A percentile compares a stretch with the other conserved stretches of the same genome.
Evolutionary conservation across 805 yeast species (phyloP).

Genomic region (Cyberlindnera samutprakarnensis): DNA sequence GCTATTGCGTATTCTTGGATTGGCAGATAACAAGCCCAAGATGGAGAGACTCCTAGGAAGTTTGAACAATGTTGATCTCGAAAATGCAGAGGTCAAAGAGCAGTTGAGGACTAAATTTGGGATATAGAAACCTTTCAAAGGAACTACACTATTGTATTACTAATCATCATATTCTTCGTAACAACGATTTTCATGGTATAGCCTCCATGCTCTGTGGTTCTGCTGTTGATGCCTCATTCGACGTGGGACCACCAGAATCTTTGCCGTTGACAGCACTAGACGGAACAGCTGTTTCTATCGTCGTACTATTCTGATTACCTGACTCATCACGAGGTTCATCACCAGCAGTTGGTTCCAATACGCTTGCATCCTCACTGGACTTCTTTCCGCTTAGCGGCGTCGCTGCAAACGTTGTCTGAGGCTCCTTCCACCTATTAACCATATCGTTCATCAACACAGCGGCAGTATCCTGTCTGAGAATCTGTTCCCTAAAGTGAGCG

Average conservation of each 20-base stretch:
- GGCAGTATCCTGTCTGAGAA: conserved; percentile 49
- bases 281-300: no score
- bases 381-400: conserved; percentile 13
- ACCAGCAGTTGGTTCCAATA: no score
- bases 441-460: conserved; percentile 62
- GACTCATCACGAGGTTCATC: no score
- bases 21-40: conserved; percentile 16
- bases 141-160: no score
- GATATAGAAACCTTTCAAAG: conserved; percentile 5
- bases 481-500: conserved; percentile 45
- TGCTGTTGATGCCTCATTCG: no score
- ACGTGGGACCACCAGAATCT: no score
- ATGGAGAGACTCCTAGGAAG: conserved; percentile 16
- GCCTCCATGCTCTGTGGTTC: no score
- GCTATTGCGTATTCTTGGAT: conserved; percentile 22
- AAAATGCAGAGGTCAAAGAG: conserved; percentile 12
- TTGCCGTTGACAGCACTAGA: no score
- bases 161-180: no score
- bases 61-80: conserved; percentile 16
- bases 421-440: conserved; percentile 56
- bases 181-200: no score
- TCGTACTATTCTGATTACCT: no score
- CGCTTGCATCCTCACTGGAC: no score
- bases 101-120: conserved; percentile 16
- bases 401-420: conserved; percentile 20